Conservation (phyloP, 129 eudicot species). For the Artemisia argyi region DNA sequence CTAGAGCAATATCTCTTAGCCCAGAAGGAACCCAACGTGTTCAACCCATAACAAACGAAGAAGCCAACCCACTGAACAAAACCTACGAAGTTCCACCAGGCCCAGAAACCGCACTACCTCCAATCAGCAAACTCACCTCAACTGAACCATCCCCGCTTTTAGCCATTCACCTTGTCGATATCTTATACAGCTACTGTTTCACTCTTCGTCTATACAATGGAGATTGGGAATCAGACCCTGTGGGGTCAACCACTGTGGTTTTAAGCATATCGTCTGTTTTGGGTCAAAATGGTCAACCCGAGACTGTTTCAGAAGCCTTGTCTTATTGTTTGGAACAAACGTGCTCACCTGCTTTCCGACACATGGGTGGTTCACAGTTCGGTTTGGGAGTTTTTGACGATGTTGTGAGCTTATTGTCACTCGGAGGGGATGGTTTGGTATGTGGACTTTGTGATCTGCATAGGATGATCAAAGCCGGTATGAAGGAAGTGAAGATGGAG, state of each 20-base stretch:
- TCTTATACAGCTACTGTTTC: slow-evolving; percentile 80
- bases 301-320: slow-evolving; percentile 64
- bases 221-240: slow-evolving; percentile 78
- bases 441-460: slow-evolving; percentile 73
- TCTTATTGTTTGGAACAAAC: slow-evolving; percentile 76
- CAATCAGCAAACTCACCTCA: slow-evolving; percentile 57
- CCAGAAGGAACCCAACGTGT: slow-evolving; percentile 67
- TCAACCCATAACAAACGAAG: slow-evolving; percentile 54
- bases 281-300: slow-evolving; percentile 70
- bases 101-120: slow-evolving; percentile 74
- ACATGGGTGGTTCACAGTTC: slow-evolving; percentile 75
- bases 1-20: slow-evolving; percentile 60
- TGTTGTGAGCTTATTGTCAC: slow-evolving; percentile 43
- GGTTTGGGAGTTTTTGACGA: slow-evolving; percentile 67
- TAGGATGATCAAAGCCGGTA: slow-evolving; percentile 47
- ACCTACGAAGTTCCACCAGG: slow-evolving; percentile 59
- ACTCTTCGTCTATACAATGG: slow-evolving; percentile 92
- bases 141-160: slow-evolving; percentile 77
- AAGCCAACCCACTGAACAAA: slow-evolving; percentile 18
- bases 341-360: slow-evolving; percentile 66
- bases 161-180: slow-evolving; percentile 76
- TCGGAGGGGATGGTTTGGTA: slow-evolving; percentile 57
- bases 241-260: slow-evolving; percentile 52
- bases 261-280: slow-evolving; percentile 64
- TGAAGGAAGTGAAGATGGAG: slow-evolving; percentile 59